Percentiles rank a stretch among this genome's conserved stretches.
These are phyloP conservation scores for Hortaea werneckii DNA, from an alignment of 2,329 filamentous ascomycete species.

Conservation along the genomic window DNA sequence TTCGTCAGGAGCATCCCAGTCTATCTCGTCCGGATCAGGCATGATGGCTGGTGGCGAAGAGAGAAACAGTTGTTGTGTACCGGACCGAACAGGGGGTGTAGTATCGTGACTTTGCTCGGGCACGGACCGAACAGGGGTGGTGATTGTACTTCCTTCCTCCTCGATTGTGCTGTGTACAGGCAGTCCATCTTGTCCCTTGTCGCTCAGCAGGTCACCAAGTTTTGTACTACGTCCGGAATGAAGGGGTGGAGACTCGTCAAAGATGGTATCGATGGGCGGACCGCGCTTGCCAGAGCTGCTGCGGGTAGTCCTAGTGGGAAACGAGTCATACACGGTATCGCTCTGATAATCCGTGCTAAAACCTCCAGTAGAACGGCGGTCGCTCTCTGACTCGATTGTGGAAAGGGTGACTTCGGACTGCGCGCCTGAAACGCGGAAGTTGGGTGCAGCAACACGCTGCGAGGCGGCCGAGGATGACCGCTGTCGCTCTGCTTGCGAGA, in stretches of 20 bases:
- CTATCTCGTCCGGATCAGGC: conserved; percentile 26
- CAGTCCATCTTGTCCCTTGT: conserved; percentile 33
- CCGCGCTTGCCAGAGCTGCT: conserved; percentile 58
- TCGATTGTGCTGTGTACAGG: conserved; percentile 37
- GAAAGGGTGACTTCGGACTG: conserved; percentile 50
- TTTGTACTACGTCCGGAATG: conserved; percentile 25
- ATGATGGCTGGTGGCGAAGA: conserved; percentile 6
- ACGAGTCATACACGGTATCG: conserved; percentile 66
- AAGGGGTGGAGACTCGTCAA: conserved; percentile 56
- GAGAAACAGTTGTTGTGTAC: conserved; percentile 21
- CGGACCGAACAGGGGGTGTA: conserved; percentile 28
- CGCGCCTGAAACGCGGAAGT: conserved; percentile 42
- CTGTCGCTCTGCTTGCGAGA: conserved; percentile 8
- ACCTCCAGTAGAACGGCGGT: conserved; percentile 59
- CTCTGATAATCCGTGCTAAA: conserved; percentile 71
- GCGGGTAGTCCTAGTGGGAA: conserved; percentile 60
- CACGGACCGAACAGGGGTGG: conserved; percentile 37
- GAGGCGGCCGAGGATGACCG: conserved; percentile 8
- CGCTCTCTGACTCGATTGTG: conserved; percentile 60
- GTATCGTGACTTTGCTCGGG: conserved; percentile 24
- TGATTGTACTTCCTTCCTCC: conserved; percentile 35
- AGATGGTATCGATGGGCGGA: conserved; percentile 65
- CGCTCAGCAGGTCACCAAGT: conserved; percentile 40
- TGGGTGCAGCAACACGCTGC: conserved; percentile 7
- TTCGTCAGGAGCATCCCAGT: conserved; percentile 28